Evolutionary conservation across 129 eudicot genomes (phyloP), one percentile per base, ranked within the genome.

Genomic region (Flaveria bidentis): DNA sequence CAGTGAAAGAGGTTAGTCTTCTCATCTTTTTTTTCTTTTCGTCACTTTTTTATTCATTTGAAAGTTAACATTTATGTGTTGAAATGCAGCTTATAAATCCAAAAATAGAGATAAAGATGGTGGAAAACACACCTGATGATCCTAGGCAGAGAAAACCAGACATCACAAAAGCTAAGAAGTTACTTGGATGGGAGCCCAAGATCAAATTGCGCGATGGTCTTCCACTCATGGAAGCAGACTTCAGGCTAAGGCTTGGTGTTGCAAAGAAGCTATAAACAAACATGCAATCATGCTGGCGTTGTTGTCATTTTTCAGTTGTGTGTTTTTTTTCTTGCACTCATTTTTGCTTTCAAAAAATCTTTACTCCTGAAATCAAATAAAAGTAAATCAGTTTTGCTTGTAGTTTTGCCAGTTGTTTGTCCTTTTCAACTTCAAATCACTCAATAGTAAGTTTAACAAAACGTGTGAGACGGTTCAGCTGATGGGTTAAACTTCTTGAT

Each of bases 101-200:
- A 1, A 51, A 86, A 42, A 89, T 87, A 79, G 81, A 86, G 84
- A 91, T 91, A 6, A 80, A 78, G 18, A 78, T 68, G 75, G 91
- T 86, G 76, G 91, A 82, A 47, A 91, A 91, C 81, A 91, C 97
- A 13, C 91, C 91, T 14, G 97, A 91, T 71, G 97, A 91, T 78
- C 97, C 97, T 20, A 82, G 86, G 33, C 91, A 91, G 66, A 88
- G 97, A 78, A 91, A 91, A 63, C 97, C 97, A 0, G 89, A 88
- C 78, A 91, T 88, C 75, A 81, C 91, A 15, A 86, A 86, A 80
- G 97, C 97, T 2, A 91, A 88, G 65, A 85, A 88, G 62, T 73
- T 86, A 44, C 91, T 91, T 41, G 97, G 94, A 11, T 91, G 97
- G 97, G 97, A 91, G 76, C 97, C 97, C 1, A 91, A 86, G 83